Percentiles rank a stretch among this genome's conserved stretches.
Conservation (phyloP, 129 eudicot genomes). For the Solidago caesia region DNA sequence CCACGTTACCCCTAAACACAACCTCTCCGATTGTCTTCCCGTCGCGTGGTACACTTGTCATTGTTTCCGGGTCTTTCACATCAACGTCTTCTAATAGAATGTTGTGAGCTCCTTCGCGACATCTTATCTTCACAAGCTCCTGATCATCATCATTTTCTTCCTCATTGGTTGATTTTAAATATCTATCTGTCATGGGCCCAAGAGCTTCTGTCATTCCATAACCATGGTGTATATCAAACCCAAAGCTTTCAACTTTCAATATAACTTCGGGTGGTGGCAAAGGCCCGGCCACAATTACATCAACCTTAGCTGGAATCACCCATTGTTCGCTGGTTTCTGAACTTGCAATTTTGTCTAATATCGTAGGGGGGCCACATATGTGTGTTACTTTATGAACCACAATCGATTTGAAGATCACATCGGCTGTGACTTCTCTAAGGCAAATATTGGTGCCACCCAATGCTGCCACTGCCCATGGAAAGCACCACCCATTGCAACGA, state of each 20-base stretch:
- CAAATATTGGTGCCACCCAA: slow-evolving; percentile 71
- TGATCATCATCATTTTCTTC: background rate
- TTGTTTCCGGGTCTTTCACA: slow-evolving; percentile 47
- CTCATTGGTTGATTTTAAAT: background rate
- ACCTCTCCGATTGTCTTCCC: slow-evolving; percentile 69
- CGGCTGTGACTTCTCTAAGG: slow-evolving; percentile 35
- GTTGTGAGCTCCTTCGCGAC: slow-evolving; percentile 41
- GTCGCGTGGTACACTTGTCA: slow-evolving; percentile 59
- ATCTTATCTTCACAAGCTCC: background rate
- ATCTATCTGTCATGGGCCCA: slow-evolving; percentile 37
- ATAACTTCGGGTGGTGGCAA: slow-evolving; percentile 37
- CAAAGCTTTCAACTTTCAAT: slow-evolving; percentile 32
- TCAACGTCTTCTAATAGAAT: slow-evolving; percentile 53
- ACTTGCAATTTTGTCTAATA: slow-evolving; percentile 45
- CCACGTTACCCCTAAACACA: slow-evolving; percentile 52
- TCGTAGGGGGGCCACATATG: slow-evolving; percentile 55
- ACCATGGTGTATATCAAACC: slow-evolving; percentile 40
- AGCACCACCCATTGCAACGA: slow-evolving; percentile 79
- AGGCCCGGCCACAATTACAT: slow-evolving; percentile 52
- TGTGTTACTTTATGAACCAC: slow-evolving; percentile 51
- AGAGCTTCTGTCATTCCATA: slow-evolving; percentile 80
- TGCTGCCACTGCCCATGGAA: slow-evolving; percentile 71
- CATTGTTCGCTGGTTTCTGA: slow-evolving; percentile 8
- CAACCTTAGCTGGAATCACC: slow-evolving; percentile 34
- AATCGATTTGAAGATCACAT: slow-evolving; percentile 41